Conservation (phyloP, 2,329 filamentous ascomycete genomes). For the Teratosphaeria nubilosa region DNA sequence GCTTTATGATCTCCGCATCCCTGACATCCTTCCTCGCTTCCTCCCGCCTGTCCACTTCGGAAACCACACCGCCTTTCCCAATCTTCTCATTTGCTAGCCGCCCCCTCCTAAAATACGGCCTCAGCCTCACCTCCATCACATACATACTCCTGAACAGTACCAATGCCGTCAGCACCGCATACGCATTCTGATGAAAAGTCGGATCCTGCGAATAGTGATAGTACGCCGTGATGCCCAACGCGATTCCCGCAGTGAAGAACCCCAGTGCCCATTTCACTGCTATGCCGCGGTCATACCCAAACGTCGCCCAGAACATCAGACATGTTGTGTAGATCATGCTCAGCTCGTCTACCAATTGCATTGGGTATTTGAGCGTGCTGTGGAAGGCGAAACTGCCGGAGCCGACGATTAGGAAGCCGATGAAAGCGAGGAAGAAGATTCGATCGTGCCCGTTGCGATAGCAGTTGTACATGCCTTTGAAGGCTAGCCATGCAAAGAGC, state of each 20-base stretch:
- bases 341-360: slow-evolving; percentile 61
- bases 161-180: slow-evolving; percentile 59
- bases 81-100: slow-evolving; percentile 27
- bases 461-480: slow-evolving; percentile 66
- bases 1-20: slow-evolving; percentile 48
- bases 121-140: slow-evolving; percentile 60
- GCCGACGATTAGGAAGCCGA: slow-evolving; percentile 52
- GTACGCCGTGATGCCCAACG: slow-evolving; percentile 61
- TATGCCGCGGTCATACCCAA: slow-evolving; percentile 55
- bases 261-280: slow-evolving; percentile 46
- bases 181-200: slow-evolving; percentile 71
- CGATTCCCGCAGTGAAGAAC: slow-evolving; percentile 42
- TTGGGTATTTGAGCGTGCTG: slow-evolving; percentile 56
- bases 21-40: slow-evolving; percentile 43
- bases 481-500: slow-evolving; percentile 68
- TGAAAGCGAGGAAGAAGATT: slow-evolving; percentile 61
- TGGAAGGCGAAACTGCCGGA: slow-evolving; percentile 55
- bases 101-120: slow-evolving; percentile 43
- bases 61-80: slow-evolving; percentile 10
- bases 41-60: slow-evolving; percentile 22
- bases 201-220: slow-evolving; percentile 79
- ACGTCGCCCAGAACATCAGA: slow-evolving; percentile 62
- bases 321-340: slow-evolving; percentile 66
- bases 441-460: slow-evolving; percentile 59
- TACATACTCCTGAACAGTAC: slow-evolving; percentile 66